These are phyloP conservation scores for Pestalotiopsis sp. DNA, from an alignment of 2,329 filamentous ascomycete species.

Conservation along the genomic window DNA sequence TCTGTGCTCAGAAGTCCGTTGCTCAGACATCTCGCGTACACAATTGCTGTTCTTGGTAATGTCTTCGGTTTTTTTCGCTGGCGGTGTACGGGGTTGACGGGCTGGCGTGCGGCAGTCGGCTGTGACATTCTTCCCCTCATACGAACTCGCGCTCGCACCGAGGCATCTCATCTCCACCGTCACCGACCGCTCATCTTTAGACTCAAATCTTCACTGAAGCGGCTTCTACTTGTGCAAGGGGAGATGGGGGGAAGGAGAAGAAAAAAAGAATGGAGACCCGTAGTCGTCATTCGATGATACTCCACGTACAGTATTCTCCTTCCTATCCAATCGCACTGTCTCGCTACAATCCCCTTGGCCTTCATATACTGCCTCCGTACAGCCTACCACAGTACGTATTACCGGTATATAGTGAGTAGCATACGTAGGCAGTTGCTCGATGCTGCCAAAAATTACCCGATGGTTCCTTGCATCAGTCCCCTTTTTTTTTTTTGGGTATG, in stretches of 20 bases:
- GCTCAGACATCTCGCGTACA: background rate
- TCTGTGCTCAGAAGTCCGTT: background rate
- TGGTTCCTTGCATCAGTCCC: conserved; percentile 6
- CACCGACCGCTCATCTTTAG: conserved; percentile 9
- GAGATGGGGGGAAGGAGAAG: background rate
- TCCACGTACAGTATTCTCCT: background rate
- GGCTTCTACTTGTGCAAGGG: background rate
- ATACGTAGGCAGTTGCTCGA: background rate
- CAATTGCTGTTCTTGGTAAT: background rate
- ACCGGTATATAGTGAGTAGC: background rate
- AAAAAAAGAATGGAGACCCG: conserved; percentile 6
- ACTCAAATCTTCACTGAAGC: background rate
- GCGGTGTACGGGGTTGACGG: background rate
- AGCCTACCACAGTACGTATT: background rate
- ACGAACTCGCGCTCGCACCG: background rate
- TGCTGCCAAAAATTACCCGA: conserved; percentile 1
- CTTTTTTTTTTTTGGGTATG: background rate
- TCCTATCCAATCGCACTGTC: background rate
- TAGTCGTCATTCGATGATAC: background rate
- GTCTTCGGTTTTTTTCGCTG: background rate
- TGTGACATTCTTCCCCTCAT: background rate
- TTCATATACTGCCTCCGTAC: background rate
- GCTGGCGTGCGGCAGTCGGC: background rate
- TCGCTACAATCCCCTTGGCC: background rate
- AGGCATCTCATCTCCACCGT: conserved; percentile 8